These are phyloP conservation scores for Cyclotella kingstonii DNA, from an alignment of 108 stramenopile genomes.

Conservation along the genomic window DNA sequence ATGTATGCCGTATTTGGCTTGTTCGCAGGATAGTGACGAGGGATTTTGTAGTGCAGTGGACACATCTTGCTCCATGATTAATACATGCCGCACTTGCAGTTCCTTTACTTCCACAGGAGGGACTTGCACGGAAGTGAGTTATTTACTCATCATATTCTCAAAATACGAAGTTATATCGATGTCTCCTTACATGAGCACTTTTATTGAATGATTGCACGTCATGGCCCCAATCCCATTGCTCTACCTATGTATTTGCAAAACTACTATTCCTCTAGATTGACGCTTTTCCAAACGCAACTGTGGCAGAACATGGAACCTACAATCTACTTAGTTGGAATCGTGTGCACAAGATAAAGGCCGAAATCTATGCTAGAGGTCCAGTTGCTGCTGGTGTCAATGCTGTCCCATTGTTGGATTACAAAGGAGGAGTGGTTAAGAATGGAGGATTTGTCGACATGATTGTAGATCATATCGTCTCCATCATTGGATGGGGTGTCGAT, in stretches of 20 bases:
- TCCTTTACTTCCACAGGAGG: slow-evolving; percentile 42
- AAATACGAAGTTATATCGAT: neutral
- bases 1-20: slow-evolving; percentile 85
- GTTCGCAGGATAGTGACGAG: slow-evolving; percentile 61
- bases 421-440: slow-evolving; percentile 65
- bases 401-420: slow-evolving; percentile 59
- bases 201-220: neutral
- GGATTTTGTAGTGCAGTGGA: slow-evolving; percentile 77
- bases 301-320: slow-evolving; percentile 89
- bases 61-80: slow-evolving; percentile 62
- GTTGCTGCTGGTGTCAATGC: slow-evolving; percentile 90
- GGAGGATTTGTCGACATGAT: slow-evolving; percentile 25
- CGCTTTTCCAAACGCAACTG: slow-evolving; percentile 76
- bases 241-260: neutral
- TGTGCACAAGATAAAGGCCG: slow-evolving; percentile 74
- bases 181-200: slow-evolving; percentile 1
- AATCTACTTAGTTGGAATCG: slow-evolving; percentile 44
- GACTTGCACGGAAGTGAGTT: slow-evolving; percentile 19
- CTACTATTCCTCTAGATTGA: slow-evolving; percentile 42
- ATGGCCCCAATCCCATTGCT: neutral
- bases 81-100: slow-evolving; percentile 74
- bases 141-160: too few species aligned
- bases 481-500: slow-evolving; percentile 86
- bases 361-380: slow-evolving; percentile 93
- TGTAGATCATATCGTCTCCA: slow-evolving; percentile 69